Evolutionary conservation across 2,329 filamentous ascomycete species (phyloP), one percentile per base, ranked within the genome.

Genomic region (Cercospora sesami): DNA sequence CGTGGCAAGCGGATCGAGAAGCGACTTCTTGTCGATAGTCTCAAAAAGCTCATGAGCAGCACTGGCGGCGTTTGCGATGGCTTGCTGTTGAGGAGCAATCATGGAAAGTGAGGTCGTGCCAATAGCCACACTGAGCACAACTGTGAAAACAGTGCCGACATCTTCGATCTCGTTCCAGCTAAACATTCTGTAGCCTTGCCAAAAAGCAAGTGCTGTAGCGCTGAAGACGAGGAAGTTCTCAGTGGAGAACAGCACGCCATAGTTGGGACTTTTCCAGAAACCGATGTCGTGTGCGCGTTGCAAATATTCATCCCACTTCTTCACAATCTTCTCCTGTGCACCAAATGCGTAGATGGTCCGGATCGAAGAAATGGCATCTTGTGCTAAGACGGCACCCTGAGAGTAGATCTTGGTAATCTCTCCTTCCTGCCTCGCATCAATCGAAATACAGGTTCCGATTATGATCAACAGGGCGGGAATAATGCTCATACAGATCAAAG

Each of bases 321-420:
- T 69, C 2, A 79, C 77, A 45, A 86, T 75, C 60, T 82, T 79
- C 4, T 78, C 75, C 33, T 81, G 79, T 3, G 83, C 78, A 67
- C 83, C 82, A 70, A 86, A 86, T 0, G 82, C 82, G 59, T 81
- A 79, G 8, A 86, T 82, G 0, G 83, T 86, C 2, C 81, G 79
- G 67, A 86, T 82, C 0, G 82, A 84, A 7, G 79, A 80, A 45
- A 86, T 78, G 0, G 83, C 82, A 67, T 86, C 84, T 73, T 86
- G 82, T 1, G 84, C 84, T 3, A 86, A 75, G 6, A 79, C 77
- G 1, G 79, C 81, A 4, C 82, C 83, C 66, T 79, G 77, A 7
- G 81, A 81, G 67, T 81, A 82, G n/a, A 83, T 64, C 16, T 66
- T 69, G 36, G 65, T 69, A n/a, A 81, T 74, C 57, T 75, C 63